Conservation (phyloP, 768 basidiomycete species). For the Collybiopsis luxurians region DNA sequence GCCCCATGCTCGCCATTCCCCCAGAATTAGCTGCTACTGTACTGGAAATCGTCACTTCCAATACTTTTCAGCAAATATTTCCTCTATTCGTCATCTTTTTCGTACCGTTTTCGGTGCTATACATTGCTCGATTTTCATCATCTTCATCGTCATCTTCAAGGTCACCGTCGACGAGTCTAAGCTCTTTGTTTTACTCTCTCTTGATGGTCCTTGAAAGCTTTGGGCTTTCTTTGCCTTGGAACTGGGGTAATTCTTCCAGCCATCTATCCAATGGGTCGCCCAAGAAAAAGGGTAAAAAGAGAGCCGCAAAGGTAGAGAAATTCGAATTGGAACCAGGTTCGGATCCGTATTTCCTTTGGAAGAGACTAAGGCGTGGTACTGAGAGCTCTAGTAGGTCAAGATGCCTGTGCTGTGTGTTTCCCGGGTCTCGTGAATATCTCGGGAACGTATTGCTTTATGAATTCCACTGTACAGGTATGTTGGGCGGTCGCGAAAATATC, state of each 20-base stretch:
- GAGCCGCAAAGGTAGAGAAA: constrained; percentile 2
- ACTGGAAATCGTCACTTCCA: constrained; percentile 36
- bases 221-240: constrained; percentile 59
- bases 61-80: constrained; percentile 51
- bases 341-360: neutral
- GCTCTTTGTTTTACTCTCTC: constrained; percentile 24
- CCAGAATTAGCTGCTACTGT: constrained; percentile 39
- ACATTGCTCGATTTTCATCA: constrained; percentile 21
- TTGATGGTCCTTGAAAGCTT: constrained; percentile 60
- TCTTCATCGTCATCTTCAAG: too few relatives aligned
- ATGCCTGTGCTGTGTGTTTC: constrained; percentile 54
- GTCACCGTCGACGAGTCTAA: constrained; percentile 26
- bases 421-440: constrained; percentile 95
- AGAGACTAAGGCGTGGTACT: neutral
- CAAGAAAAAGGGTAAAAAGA: constrained; percentile 12
- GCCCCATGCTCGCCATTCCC: constrained; percentile 12
- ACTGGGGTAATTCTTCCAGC: constrained; percentile 39
- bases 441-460: constrained; percentile 97
- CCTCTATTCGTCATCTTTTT: constrained; percentile 53
- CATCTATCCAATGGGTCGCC: constrained; percentile 9
- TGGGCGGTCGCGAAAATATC: neutral
- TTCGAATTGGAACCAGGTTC: neutral
- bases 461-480: constrained; percentile 86
- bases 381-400: neutral
- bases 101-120: constrained; percentile 22